phyloP scores from a whole-genome alignment of 371 early-diverging fungal genomes.

The Mortierella sp. region DNA sequence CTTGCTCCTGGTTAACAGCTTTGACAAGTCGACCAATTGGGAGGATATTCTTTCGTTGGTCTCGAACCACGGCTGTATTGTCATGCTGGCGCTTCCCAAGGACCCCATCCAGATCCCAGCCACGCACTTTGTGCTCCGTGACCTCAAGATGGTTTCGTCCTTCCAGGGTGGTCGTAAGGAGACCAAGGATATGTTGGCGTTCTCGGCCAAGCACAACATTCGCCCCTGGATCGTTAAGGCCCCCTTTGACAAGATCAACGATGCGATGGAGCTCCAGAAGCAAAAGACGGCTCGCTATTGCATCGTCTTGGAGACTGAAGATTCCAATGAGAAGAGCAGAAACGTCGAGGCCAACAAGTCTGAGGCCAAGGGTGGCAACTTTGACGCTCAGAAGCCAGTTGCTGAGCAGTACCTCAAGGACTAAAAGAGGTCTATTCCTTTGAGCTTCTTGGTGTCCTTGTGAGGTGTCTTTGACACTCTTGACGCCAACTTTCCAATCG shows the following conservation, averaged over 20 bases:
- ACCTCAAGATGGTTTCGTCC: constrained; percentile 53
- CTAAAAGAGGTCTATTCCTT: background rate
- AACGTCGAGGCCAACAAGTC: background rate
- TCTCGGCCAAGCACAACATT: constrained; percentile 55
- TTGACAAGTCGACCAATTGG: constrained; percentile 26
- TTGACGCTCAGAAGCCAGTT: background rate
- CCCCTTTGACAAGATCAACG: constrained; percentile 31
- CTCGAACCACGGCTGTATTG: constrained; percentile 42
- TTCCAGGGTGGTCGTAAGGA: constrained; percentile 47
- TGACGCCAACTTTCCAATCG: background rate
- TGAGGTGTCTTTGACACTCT: background rate
- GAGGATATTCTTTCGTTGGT: constrained; percentile 26
- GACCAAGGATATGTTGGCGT: constrained; percentile 59
- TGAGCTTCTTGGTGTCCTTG: background rate
- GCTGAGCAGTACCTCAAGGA: constrained; percentile 2
- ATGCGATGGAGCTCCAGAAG: constrained; percentile 36
- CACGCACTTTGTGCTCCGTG: constrained; percentile 32
- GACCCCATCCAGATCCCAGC: constrained; percentile 15
- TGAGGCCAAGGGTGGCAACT: background rate
- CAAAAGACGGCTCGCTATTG: constrained; percentile 43
- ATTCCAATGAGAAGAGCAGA: background rate
- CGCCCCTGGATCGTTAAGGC: constrained; percentile 42
- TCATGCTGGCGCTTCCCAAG: constrained; percentile 58
- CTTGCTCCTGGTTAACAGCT: constrained; percentile 24
- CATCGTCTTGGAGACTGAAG: constrained; percentile 31